Conservation (phyloP, 495 filamentous ascomycete species). For the Rhizodiscina lignyota region DNA sequence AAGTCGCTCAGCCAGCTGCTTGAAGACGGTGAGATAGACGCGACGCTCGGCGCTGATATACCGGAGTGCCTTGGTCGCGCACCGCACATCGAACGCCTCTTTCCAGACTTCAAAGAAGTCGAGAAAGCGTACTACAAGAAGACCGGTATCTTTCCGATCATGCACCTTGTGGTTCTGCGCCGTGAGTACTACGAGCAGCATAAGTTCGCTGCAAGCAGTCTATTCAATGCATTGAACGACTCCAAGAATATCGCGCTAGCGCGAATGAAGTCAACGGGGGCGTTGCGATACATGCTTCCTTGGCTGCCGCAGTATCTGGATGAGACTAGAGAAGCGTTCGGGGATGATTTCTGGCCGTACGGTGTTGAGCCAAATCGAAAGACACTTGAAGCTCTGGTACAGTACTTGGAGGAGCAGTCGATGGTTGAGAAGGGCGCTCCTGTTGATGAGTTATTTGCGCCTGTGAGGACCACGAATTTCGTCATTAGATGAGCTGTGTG, state of each 20-base stretch:
- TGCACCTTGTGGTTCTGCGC: slow-evolving; percentile 23
- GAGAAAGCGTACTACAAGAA: slow-evolving; percentile 22
- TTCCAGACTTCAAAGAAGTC: slow-evolving; percentile 23
- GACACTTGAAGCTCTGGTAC: slow-evolving; percentile 18
- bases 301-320: slow-evolving; percentile 19
- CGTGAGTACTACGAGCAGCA: slow-evolving; percentile 18
- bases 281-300: slow-evolving; percentile 23
- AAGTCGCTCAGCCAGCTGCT: slow-evolving; percentile 23
- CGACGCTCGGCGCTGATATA: slow-evolving; percentile 23
- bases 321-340: slow-evolving; percentile 23
- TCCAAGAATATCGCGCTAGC: slow-evolving; percentile 17
- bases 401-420: slow-evolving; percentile 16
- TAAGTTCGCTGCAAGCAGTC: slow-evolving; percentile 13
- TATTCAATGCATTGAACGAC: slow-evolving; percentile 22
- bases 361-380: slow-evolving; percentile 20
- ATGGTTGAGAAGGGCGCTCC: slow-evolving; percentile 15
- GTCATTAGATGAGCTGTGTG: too few relatives aligned
- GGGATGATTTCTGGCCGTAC: slow-evolving; percentile 20
- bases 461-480: too few relatives aligned
- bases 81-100: slow-evolving; percentile 19
- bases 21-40: slow-evolving; percentile 24
- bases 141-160: slow-evolving; percentile 27
- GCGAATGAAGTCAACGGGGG: slow-evolving; percentile 11
- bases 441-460: slow-evolving; percentile 21
- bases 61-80: slow-evolving; percentile 19